Conservation (phyloP, 2,329 filamentous ascomycete species). For the Monilinia fructigena region DNA sequence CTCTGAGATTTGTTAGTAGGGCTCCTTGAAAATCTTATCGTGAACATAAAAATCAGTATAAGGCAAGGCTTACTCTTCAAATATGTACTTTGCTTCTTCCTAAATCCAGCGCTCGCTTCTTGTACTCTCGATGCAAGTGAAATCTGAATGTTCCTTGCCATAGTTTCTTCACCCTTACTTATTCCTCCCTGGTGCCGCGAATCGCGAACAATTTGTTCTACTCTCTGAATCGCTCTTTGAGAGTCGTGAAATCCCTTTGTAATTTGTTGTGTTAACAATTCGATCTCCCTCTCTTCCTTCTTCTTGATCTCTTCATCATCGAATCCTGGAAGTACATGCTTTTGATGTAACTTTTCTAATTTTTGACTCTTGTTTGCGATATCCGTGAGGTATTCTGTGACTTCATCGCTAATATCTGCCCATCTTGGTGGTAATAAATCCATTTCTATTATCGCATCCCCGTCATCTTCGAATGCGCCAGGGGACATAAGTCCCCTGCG, state of each 20-base stretch:
- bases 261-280: slow-evolving; percentile 84
- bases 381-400: slow-evolving; percentile 75
- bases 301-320: slow-evolving; percentile 90
- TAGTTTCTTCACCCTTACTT: slow-evolving; percentile 82
- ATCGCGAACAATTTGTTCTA: slow-evolving; percentile 84
- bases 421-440: slow-evolving; percentile 91
- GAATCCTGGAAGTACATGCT: slow-evolving; percentile 94
- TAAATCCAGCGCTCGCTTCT: slow-evolving; percentile 85
- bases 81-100: slow-evolving; percentile 97
- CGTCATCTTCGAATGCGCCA: slow-evolving; percentile 76
- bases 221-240: slow-evolving; percentile 81
- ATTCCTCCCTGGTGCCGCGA: slow-evolving; percentile 70
- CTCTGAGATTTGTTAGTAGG: slow-evolving; percentile 50
- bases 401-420: slow-evolving; percentile 93
- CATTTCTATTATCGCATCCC: slow-evolving; percentile 97
- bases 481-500: slow-evolving; percentile 81
- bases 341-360: slow-evolving; percentile 91
- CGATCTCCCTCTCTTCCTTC: slow-evolving; percentile 85
- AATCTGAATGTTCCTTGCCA: slow-evolving; percentile 95
- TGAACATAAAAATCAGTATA: background rate
- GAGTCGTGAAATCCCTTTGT: slow-evolving; percentile 87
- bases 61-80: slow-evolving; percentile 69
- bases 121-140: slow-evolving; percentile 85
- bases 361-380: slow-evolving; percentile 80
- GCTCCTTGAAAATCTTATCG: background rate